Evolutionary conservation across 2,329 filamentous ascomycete genomes (phyloP), one percentile per base, ranked within the genome.

Genomic region (Sarocladiaceae sp.): DNA sequence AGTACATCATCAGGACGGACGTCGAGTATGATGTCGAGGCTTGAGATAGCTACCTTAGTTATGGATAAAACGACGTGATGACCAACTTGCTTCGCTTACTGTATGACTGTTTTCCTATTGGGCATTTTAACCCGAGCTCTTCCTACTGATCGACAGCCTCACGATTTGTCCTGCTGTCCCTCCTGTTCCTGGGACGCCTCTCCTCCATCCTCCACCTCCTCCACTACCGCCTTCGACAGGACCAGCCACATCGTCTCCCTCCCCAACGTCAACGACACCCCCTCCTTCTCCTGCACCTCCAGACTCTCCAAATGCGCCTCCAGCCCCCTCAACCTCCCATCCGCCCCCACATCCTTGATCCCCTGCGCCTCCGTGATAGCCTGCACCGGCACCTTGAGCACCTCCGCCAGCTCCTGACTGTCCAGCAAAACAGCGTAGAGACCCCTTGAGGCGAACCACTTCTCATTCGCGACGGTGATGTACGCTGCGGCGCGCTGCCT

Each of bases 1-100:
- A 76, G 58, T 87, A 86, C 55, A 79, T 87, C 1, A 85, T 86
- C 34, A 62, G 83, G 45, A 85, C 82, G 0, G 83, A 87, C 57
- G 76, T 87, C 3, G 76, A 84, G 58, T 87, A 85, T 50, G 82
- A 86, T 58, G 65, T 85, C 70, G 63, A 69, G 31, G 34, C 35
- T 6, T 37, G 23, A 44, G 21, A 18, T 33, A n/a, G 4, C 9
- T 16, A 26, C 26, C 6, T 10, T 11, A 44, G 19, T 20, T 33
- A 29, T 9, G 15, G 10, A 40, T 15, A 4, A 20, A 40, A 40
- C 35, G 35, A 40, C 20, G 23, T 40, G 23, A 40, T 15, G 35
- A 40, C 26, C 26, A 29, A 9, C 9, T 13, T 29, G 26, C 26
- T 29, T n/a, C n/a, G n/a, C n/a, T n/a, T n/a, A n/a, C n/a, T n/a